Evolutionary conservation across 1,284 basidiomycete genomes (phyloP).

Genomic region (Microbotryum violaceum): DNA sequence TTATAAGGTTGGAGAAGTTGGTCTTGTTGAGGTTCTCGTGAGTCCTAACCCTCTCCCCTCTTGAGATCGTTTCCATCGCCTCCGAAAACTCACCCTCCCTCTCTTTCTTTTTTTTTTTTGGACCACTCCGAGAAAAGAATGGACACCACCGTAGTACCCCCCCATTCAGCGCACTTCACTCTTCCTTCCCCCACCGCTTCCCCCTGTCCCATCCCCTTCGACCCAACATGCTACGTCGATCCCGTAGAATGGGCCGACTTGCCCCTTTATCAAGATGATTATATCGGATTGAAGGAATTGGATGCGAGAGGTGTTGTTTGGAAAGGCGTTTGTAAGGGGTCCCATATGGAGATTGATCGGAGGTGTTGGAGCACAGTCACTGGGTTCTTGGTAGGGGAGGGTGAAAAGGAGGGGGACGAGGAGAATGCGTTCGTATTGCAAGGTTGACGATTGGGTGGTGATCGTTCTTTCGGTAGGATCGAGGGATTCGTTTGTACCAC

Average conservation of each 20-base stretch:
- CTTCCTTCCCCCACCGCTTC: constrained; percentile 29
- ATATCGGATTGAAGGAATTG: constrained; percentile 72
- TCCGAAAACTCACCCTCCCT: constrained; percentile 54
- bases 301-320: constrained; percentile 62
- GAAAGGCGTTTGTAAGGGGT: constrained; percentile 62
- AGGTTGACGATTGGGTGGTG: no score
- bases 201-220: constrained; percentile 5
- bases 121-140: constrained; percentile 40
- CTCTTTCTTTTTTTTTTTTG: background rate
- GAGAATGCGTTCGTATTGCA: background rate
- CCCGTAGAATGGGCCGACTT: constrained; percentile 63
- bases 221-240: constrained; percentile 40
- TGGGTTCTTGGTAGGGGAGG: background rate
- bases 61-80: constrained; percentile 44
- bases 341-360: constrained; percentile 68
- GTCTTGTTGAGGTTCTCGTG: constrained; percentile 43
- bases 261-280: constrained; percentile 72
- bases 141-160: constrained; percentile 67
- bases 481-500: no score
- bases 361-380: constrained; percentile 49
- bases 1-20: constrained; percentile 40
- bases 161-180: constrained; percentile 32
- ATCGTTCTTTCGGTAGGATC: no score
- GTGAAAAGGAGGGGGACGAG: constrained; percentile 2
- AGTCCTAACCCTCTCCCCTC: constrained; percentile 20